A percentile compares a stretch with the other conserved stretches of the same genome.
Conservation (phyloP, 805 yeast species). For the Diddensiella transvaalensis region DNA sequence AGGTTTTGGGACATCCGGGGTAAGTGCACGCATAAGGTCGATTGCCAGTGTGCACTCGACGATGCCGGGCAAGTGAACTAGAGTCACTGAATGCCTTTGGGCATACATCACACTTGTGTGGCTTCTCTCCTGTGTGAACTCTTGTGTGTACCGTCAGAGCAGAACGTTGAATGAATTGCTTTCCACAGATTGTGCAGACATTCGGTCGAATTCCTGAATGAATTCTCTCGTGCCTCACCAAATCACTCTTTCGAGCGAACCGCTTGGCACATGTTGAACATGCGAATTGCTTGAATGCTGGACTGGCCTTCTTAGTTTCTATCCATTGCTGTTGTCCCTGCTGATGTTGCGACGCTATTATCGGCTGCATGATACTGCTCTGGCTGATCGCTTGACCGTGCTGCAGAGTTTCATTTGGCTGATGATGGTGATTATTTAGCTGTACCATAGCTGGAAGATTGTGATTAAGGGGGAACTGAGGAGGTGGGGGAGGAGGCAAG, state of each 20-base stretch:
- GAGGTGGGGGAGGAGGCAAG: slow-evolving; percentile 5
- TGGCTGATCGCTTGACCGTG: no score
- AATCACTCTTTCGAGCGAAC: slow-evolving; percentile 75
- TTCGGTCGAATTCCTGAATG: slow-evolving; percentile 46
- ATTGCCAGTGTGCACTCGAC: slow-evolving; percentile 79
- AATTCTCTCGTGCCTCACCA: slow-evolving; percentile 72
- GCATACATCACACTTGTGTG: slow-evolving; percentile 51
- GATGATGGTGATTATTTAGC: background rate
- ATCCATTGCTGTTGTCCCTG: background rate
- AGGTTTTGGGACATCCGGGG: slow-evolving; percentile 63
- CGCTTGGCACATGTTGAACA: slow-evolving; percentile 53
- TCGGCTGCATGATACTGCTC: background rate
- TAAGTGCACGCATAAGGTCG: slow-evolving; percentile 77
- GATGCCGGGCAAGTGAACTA: slow-evolving; percentile 67
- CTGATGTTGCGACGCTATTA: background rate
- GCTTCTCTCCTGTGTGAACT: slow-evolving; percentile 81
- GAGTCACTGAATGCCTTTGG: slow-evolving; percentile 35
- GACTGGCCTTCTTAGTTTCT: background rate
- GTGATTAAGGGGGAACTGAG: slow-evolving; percentile 5
- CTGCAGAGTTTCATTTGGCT: background rate
- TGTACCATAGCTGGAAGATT: background rate
- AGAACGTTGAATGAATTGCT: slow-evolving; percentile 77
- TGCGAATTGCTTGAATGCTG: slow-evolving; percentile 26
- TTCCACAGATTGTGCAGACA: slow-evolving; percentile 55
- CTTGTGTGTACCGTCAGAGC: slow-evolving; percentile 75